These are phyloP conservation scores for Kingdonia uniflora DNA, from an alignment of 164 flowering plant genomes.

Conservation along the genomic window DNA sequence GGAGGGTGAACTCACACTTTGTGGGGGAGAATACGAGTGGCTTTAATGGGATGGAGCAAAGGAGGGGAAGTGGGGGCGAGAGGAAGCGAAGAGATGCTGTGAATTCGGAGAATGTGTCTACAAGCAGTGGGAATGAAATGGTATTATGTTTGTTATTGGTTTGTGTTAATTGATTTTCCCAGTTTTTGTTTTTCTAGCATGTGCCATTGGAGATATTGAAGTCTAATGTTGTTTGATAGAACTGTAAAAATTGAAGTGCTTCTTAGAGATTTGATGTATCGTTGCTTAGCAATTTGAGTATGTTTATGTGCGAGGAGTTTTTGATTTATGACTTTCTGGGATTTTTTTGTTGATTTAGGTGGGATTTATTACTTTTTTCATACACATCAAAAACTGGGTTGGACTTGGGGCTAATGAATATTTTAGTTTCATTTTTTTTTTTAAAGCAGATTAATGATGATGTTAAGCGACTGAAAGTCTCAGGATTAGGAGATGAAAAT, in stretches of 20 bases:
- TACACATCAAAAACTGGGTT: not conserved
- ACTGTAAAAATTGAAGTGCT: not conserved
- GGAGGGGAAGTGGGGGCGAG: conserved; percentile 23
- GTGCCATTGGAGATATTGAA: too few relatives aligned
- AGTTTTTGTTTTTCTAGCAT: too few relatives aligned
- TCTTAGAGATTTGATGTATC: too few relatives aligned
- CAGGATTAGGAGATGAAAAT: conserved; percentile 35
- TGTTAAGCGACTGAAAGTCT: conserved; percentile 40
- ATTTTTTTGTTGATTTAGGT: too few relatives aligned
- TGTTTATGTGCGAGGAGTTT: too few relatives aligned
- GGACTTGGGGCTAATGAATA: too few relatives aligned
- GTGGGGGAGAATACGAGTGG: conserved; percentile 32
- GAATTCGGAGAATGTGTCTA: conserved; percentile 44
- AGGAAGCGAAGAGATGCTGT: conserved; percentile 31
- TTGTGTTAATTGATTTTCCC: not conserved
- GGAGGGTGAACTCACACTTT: conserved; percentile 28
- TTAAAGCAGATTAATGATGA: conserved; percentile 32
- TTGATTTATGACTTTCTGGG: too few relatives aligned
- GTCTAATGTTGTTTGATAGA: not conserved
- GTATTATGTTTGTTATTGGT: conserved; percentile 11
- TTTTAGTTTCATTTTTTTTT: not conserved
- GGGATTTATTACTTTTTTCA: too few relatives aligned
- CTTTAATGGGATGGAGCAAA: conserved; percentile 40
- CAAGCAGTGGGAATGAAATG: conserved; percentile 38
- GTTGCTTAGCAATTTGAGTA: too few relatives aligned